Conservation (phyloP, 108 stramenopile genomes). For the Licmophora abbreviata region DNA sequence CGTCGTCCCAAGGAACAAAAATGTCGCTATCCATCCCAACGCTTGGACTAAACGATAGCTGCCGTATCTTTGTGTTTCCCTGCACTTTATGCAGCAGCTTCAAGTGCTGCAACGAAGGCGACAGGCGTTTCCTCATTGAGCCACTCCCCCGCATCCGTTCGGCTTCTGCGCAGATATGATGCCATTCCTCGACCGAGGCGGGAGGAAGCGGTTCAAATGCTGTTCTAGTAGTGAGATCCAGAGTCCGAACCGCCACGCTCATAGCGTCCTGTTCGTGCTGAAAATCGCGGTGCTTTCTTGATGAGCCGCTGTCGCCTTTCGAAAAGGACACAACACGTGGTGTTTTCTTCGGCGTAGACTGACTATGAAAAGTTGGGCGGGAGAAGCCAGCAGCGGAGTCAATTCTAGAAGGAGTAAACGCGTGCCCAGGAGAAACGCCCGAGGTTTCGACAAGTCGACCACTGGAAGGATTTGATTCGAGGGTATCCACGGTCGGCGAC, state of each 20-base stretch:
- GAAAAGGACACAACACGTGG: neutral
- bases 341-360: neutral
- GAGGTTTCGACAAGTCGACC: too few relatives aligned
- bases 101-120: slow-evolving; percentile 38
- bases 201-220: slow-evolving; percentile 40
- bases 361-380: neutral
- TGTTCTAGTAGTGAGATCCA: slow-evolving; percentile 37
- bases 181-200: slow-evolving; percentile 13
- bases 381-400: neutral
- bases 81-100: slow-evolving; percentile 33
- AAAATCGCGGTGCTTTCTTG: slow-evolving; percentile 6
- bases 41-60: slow-evolving; percentile 46
- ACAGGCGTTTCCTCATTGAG: slow-evolving; percentile 14
- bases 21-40: slow-evolving; percentile 43
- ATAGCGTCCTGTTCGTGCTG: slow-evolving; percentile 30
- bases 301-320: neutral
- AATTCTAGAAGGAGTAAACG: neutral
- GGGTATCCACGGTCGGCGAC: slow-evolving; percentile 32
- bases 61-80: slow-evolving; percentile 22
- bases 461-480: neutral
- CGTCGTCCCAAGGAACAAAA: slow-evolving; percentile 26
- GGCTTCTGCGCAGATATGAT: neutral
- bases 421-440: too few relatives aligned
- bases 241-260: slow-evolving; percentile 26
- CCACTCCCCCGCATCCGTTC: neutral